Base-by-base conservation (phyloP, 352 stramenopile species). In the Thalassiosira livingstoniorum region DNA sequence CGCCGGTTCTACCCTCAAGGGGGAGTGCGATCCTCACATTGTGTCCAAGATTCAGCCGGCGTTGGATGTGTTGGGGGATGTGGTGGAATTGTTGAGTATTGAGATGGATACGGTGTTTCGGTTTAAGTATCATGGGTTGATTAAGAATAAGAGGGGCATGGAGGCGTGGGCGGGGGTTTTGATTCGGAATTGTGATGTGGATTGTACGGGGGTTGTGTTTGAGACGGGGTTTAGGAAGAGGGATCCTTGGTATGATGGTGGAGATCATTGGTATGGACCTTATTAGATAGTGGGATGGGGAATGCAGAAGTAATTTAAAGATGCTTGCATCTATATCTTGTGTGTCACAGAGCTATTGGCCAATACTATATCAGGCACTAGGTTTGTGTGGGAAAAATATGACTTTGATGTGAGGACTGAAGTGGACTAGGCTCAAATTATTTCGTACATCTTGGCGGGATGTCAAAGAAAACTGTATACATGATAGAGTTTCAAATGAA, bases 111-210 rank as follows among this genome's bases (percentile, higher is more conserved):
- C 78, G 18, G 79, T 93, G 1, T 93, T 93, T 83, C 79, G 90
- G n/a, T 94, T 94, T 78, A 83, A 91, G 47, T 94, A 92, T 70
- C 87, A 94, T 84, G 90, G 90, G 29, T 71, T 93, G 2, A 94
- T 94, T 3, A 93, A 93, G 65, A 92, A 94, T 51, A 91, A 90
- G 39, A 76, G 83, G 51, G 90, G 90, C 5, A 94, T 94, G 87
- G 81, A 86, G 32, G 82, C 75, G 51, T 94, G 90, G 90, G 78
- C 83, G 4, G 80, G 87, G 51, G 83, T 81, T 32, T 65, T 92
- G n/a, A 88, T 93, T 60, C 61, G 85, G 37, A 86, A 94, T 70
- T 92, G 88, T 62, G 87, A 86, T 67, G 88, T 93, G 23, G 83
- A 93, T 65, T 90, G 89, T 31, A 91, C 84, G 4, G 83, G 85